Conservation (phyloP, 129 eudicot genomes). For the Chrysanthemum seticuspe region DNA sequence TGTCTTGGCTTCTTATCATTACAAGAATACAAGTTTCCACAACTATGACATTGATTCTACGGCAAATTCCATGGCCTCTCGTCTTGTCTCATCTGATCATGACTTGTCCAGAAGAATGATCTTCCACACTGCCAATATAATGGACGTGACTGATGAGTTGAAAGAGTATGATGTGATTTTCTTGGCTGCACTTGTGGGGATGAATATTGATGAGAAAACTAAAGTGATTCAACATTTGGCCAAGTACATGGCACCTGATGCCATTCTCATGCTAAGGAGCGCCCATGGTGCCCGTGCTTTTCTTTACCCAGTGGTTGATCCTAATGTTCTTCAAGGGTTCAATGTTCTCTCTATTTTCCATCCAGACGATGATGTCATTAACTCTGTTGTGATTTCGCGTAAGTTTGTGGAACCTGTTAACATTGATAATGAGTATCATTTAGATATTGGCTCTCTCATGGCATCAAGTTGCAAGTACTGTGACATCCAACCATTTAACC, state of each 20-base stretch:
- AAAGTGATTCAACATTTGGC: slow-evolving; percentile 53
- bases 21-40: slow-evolving; percentile 45
- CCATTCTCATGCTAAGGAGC: slow-evolving; percentile 69
- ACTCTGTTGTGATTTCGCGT: slow-evolving; percentile 66
- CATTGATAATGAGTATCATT: slow-evolving; percentile 1
- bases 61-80: slow-evolving; percentile 65
- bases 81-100: slow-evolving; percentile 42
- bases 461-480: slow-evolving; percentile 24
- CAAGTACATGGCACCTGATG: slow-evolving; percentile 66
- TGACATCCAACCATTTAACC: slow-evolving; percentile 14
- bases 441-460: slow-evolving; percentile 10
- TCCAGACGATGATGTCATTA: slow-evolving; percentile 78
- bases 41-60: slow-evolving; percentile 70
- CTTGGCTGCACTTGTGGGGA: slow-evolving; percentile 81
- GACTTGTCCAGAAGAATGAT: slow-evolving; percentile 56
- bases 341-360: slow-evolving; percentile 70
- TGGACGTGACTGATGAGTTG: slow-evolving; percentile 45
- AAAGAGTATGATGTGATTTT: slow-evolving; percentile 61
- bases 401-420: slow-evolving; percentile 20
- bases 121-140: slow-evolving; percentile 50
- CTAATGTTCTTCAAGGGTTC: slow-evolving; percentile 59
- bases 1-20: slow-evolving; percentile 59
- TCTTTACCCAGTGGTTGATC: slow-evolving; percentile 72
- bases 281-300: slow-evolving; percentile 84
- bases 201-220: slow-evolving; percentile 57